A percentile compares a stretch with the other conserved stretches of the same genome.
phyloP scores from a whole-genome alignment of 73 alveolate species.

The Paramecium pentaurelia region DNA sequence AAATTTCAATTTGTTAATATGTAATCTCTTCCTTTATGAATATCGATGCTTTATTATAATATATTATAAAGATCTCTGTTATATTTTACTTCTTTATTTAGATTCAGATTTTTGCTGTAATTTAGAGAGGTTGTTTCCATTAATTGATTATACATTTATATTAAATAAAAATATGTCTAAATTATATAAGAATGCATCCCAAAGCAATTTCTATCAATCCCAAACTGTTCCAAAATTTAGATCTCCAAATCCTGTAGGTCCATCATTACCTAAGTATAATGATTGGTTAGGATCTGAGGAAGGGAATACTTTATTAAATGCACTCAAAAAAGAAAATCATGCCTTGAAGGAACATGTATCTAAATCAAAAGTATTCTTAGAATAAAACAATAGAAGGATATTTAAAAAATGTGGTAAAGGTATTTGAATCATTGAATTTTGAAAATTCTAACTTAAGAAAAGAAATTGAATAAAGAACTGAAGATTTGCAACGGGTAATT shows the following conservation, averaged over 20 bases:
- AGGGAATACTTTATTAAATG: not conserved
- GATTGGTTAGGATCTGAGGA: not conserved
- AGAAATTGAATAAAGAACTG: not conserved
- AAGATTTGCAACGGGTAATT: constrained; percentile 1
- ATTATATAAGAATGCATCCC: not conserved
- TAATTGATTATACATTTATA: not conserved
- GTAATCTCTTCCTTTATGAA: no score
- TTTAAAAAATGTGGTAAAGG: not conserved
- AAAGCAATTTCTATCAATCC: constrained; percentile 4
- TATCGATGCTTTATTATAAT: no score
- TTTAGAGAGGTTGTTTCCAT: no score
- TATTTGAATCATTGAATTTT: not conserved
- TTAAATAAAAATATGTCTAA: not conserved
- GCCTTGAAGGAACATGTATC: not conserved
- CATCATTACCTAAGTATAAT: not conserved
- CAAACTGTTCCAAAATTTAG: not conserved
- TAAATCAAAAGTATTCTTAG: not conserved
- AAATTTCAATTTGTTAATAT: no score
- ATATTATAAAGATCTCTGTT: no score
- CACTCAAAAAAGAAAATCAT: not conserved
- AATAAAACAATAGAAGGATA: not conserved
- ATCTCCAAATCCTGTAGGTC: not conserved
- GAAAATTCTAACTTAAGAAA: not conserved
- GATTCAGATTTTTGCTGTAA: not conserved
- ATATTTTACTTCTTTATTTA: no score